Evolutionary conservation across 2,329 filamentous ascomycete genomes (phyloP), one percentile per base, ranked within the genome.

Genomic region (Hypoxylon sp.): DNA sequence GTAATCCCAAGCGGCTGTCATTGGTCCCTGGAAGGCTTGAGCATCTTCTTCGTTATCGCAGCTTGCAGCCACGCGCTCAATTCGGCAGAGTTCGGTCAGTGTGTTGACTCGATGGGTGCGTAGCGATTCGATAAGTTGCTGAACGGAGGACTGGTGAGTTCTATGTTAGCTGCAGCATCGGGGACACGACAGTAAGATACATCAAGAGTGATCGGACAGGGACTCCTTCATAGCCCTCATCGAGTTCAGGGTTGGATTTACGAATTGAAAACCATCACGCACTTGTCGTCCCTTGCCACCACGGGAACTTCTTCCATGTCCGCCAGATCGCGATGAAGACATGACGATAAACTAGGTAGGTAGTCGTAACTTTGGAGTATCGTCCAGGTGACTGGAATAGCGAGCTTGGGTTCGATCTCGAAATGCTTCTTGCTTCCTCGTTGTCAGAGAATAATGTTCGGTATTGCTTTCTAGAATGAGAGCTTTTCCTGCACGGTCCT

Each of bases 71-170:
- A 82, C 75, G 47, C 82, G 81, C 67, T 91, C 88, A 60, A 90
- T 84, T 11, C 86, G 84, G 59, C 87, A 84, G 19, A 91, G 80
- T 56, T 89, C 87, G 0, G 83, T 86, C 13, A 91, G 75, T 0
- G 88, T 90, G 67, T 90, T 91, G 67, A 90, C 76, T n/a, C 82
- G 81, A 63, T 88, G 86, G 0, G 81, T 83, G 31, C 75, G 75
- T 15, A 91, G 77, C 0, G 84, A 83, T 16, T 83, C 75, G 56
- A 90, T 82, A 55, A 88, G 77, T 55, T 84, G 79, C 30, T 69
- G 69, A 32, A 71, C 60, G 0, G 74, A 73, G 11, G 66, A 64
- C 69, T 74, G 44, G 23, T 4, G 5, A 2, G 13, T 21, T 8
- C 8, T 32, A 48, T 20, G 36, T 55, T 41, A 47, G 32, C 35